phyloP scores from a whole-genome alignment of 2,329 filamentous ascomycete species.

The Cladosporium austrohemisphaericum region DNA sequence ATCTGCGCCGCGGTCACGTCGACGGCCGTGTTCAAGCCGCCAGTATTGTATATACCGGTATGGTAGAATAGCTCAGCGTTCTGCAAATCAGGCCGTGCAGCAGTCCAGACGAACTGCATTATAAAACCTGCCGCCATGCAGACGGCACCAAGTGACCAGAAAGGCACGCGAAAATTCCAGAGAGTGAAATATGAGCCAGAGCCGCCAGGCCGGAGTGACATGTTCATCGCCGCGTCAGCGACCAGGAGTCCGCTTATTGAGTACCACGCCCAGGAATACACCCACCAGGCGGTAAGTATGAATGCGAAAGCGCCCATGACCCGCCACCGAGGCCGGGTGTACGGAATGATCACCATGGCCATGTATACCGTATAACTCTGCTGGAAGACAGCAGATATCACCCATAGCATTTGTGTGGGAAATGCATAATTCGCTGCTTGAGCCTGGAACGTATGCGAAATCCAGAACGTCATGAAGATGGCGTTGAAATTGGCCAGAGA shows the following conservation, averaged over 20 bases:
- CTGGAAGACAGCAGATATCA: constrained; percentile 41
- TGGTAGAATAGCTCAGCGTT: constrained; percentile 40
- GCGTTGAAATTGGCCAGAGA: constrained; percentile 46
- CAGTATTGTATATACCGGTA: constrained; percentile 40
- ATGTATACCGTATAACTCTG: constrained; percentile 48
- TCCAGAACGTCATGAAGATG: constrained; percentile 46
- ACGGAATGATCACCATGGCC: constrained; percentile 45
- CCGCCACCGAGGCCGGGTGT: constrained; percentile 39
- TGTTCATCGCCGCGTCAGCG: constrained; percentile 41
- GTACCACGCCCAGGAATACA: constrained; percentile 47
- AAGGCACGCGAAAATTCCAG: constrained; percentile 25
- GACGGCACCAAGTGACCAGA: constrained; percentile 34
- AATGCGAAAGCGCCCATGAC: constrained; percentile 39
- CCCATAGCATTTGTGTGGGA: constrained; percentile 44
- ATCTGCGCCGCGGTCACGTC: constrained; percentile 36
- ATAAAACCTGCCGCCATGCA: constrained; percentile 35
- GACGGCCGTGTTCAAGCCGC: constrained; percentile 35
- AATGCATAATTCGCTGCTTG: constrained; percentile 41
- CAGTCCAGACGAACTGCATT: constrained; percentile 45
- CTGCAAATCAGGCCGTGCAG: constrained; percentile 35
- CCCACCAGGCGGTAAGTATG: constrained; percentile 45
- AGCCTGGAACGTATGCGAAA: constrained; percentile 34
- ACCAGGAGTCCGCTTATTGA: constrained; percentile 41
- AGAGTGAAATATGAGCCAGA: constrained; percentile 14
- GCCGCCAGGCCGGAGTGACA: constrained; percentile 33